Conservation (phyloP, 2,329 filamentous ascomycete species). For the Cadophora sp. region DNA sequence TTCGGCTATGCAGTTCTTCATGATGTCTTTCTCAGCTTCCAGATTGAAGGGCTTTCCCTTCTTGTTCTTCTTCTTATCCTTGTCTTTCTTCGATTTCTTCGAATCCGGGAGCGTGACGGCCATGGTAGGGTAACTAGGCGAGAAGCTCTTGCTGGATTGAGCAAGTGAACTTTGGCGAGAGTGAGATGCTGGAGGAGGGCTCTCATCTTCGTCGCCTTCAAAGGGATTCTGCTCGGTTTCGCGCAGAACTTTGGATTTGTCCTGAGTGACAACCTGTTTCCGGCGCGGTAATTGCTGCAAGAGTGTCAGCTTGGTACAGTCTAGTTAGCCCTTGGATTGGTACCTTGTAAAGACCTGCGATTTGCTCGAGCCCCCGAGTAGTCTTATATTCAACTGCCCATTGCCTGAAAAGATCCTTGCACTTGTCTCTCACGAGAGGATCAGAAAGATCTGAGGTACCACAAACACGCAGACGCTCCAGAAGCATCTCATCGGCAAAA, state of each 20-base stretch:
- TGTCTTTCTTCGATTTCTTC: conserved; percentile 49
- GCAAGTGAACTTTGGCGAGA: conserved; percentile 31
- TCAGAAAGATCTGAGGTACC: conserved; percentile 87
- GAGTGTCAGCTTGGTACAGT: conserved; percentile 7
- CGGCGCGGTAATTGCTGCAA: conserved; percentile 64
- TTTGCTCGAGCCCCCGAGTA: conserved; percentile 78
- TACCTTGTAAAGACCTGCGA: conserved; percentile 77
- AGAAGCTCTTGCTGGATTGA: conserved; percentile 31
- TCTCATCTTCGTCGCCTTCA: conserved; percentile 60
- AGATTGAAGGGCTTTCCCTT: conserved; percentile 77
- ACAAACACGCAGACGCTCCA: conserved; percentile 89
- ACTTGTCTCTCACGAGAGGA: conserved; percentile 85
- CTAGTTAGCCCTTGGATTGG: not conserved
- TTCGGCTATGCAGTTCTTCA: conserved; percentile 88
- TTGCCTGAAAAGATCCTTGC: conserved; percentile 81
- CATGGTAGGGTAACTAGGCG: conserved; percentile 20
- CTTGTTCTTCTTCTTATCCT: conserved; percentile 57
- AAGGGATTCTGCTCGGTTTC: conserved; percentile 80
- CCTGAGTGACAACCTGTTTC: conserved; percentile 77
- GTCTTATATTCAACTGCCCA: conserved; percentile 86
- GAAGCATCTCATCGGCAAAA: conserved; percentile 88
- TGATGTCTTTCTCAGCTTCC: conserved; percentile 84
- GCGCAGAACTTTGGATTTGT: conserved; percentile 80
- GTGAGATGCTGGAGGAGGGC: conserved; percentile 34
- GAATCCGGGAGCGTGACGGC: conserved; percentile 23